These are phyloP conservation scores for Quercus variabilis DNA, from an alignment of 306 rosid genomes.

Conservation along the genomic window DNA sequence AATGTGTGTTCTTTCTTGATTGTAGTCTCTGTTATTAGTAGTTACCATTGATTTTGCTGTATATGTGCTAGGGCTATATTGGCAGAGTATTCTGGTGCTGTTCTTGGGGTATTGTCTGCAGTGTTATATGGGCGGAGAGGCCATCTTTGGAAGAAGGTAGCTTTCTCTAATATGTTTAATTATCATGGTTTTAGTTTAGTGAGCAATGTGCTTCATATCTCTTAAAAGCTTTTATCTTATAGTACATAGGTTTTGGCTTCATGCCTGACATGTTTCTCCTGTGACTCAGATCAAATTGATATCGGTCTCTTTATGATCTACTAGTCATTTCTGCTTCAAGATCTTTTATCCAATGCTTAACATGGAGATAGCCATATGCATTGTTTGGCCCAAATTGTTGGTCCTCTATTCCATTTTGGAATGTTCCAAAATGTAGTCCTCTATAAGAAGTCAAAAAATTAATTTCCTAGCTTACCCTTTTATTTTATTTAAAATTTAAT, in stretches of 20 bases:
- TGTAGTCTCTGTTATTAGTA: neutral
- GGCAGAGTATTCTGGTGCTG: constrained; percentile 97
- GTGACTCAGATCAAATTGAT: neutral
- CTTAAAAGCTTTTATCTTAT: neutral
- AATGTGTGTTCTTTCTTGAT: neutral
- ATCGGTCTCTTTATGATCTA: neutral
- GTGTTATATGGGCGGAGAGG: constrained; percentile 81
- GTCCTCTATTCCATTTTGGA: no score
- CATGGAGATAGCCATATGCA: neutral
- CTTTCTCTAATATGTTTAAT: constrained; percentile 10
- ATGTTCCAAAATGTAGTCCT: no score
- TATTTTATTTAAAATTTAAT: no score
- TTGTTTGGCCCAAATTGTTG: neutral
- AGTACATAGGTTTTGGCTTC: neutral
- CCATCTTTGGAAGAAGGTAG: constrained; percentile 88
- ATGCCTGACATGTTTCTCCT: neutral
- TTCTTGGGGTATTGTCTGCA: constrained; percentile 92
- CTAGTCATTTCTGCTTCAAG: neutral
- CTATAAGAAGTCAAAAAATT: no score
- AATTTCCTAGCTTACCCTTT: no score
- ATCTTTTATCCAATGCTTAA: neutral
- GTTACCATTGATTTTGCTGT: constrained; percentile 3
- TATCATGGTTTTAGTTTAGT: constrained; percentile 4
- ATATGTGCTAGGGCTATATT: constrained; percentile 66
- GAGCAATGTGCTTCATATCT: neutral